Conservation (phyloP, 305 asterid species). For the Rubia occidens region DNA sequence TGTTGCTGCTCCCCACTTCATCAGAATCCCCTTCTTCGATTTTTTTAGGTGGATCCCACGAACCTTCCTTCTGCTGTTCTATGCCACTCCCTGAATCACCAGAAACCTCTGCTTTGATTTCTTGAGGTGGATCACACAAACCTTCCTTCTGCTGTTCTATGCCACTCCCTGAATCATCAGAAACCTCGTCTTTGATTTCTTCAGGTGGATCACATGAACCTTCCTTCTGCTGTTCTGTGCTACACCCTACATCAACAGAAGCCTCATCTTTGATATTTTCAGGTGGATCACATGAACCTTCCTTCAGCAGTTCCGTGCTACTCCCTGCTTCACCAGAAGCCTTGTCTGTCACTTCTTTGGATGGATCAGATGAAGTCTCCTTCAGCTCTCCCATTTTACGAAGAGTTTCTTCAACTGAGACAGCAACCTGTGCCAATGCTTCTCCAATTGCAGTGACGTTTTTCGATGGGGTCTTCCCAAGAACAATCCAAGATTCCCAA, state of each 20-base stretch:
- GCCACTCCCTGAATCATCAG: background rate
- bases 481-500: slow-evolving; percentile 75
- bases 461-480: slow-evolving; percentile 70
- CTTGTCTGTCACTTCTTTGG: slow-evolving; percentile 18
- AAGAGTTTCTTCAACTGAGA: slow-evolving; percentile 67
- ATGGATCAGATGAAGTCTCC: slow-evolving; percentile 20
- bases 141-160: no score
- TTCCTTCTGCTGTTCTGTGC: no score
- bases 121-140: no score
- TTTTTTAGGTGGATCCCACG: no score
- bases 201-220: no score
- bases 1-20: background rate
- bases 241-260: background rate
- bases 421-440: slow-evolving; percentile 68
- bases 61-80: no score
- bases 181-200: no score
- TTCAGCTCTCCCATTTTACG: slow-evolving; percentile 79
- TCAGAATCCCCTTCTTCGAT: background rate
- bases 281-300: background rate
- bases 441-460: slow-evolving; percentile 87
- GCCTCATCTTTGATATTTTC: background rate
- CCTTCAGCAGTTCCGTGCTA: no score
- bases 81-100: background rate
- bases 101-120: background rate
- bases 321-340: slow-evolving; percentile 13